Evolutionary conservation across 352 stramenopile species (phyloP).

Genomic region (Phytophthora agathidicida): DNA sequence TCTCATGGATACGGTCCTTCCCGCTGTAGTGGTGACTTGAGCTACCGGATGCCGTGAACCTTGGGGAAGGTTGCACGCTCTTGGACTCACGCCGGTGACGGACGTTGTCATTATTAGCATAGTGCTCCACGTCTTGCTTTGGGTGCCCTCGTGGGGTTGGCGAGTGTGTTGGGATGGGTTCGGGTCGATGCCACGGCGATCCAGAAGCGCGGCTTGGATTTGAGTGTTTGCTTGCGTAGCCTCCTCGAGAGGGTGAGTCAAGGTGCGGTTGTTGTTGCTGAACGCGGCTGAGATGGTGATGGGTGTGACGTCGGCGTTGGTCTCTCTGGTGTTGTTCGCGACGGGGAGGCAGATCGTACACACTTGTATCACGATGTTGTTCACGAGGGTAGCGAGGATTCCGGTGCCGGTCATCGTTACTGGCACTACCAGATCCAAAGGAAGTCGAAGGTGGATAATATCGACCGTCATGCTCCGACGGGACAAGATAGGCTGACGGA

Average conservation of each 20-base stretch:
- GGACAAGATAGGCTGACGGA: slow-evolving; percentile 28
- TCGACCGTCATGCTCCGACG: slow-evolving; percentile 13
- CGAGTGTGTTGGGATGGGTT: slow-evolving; percentile 9
- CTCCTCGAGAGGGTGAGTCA: slow-evolving; percentile 12
- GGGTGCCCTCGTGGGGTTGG: slow-evolving; percentile 5
- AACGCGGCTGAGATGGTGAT: slow-evolving; percentile 18
- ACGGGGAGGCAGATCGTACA: slow-evolving; percentile 14
- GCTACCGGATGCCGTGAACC: neutral
- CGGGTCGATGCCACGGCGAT: slow-evolving; percentile 22
- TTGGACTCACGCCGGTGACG: slow-evolving; percentile 6
- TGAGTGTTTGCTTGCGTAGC: neutral
- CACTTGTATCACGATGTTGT: slow-evolving; percentile 17
- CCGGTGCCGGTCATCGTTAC: slow-evolving; percentile 5
- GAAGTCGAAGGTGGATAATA: slow-evolving; percentile 15
- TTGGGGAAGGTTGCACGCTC: slow-evolving; percentile 3
- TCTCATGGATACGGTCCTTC: slow-evolving; percentile 10
- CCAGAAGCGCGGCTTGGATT: slow-evolving; percentile 8
- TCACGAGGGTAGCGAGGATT: slow-evolving; percentile 23
- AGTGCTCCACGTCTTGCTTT: slow-evolving; percentile 7
- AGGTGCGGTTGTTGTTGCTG: slow-evolving; percentile 20
- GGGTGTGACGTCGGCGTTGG: slow-evolving; percentile 14
- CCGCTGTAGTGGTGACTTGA: slow-evolving; percentile 19
- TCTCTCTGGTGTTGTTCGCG: slow-evolving; percentile 14
- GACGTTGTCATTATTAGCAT: slow-evolving; percentile 6
- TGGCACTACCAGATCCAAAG: neutral